Base-by-base conservation (phyloP, 164 flowering plant genomes). In the Annona cherimola region DNA sequence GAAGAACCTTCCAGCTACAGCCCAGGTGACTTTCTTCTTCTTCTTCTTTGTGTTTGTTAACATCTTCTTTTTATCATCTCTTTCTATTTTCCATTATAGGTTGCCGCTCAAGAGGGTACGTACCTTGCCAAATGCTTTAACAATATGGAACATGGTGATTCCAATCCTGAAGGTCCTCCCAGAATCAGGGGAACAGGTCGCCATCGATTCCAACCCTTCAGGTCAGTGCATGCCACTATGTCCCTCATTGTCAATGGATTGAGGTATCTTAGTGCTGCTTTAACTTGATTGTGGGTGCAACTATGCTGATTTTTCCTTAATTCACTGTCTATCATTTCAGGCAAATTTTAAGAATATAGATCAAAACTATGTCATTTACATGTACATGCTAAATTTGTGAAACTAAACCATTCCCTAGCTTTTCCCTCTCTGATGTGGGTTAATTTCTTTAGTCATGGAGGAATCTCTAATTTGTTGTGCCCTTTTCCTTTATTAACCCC, bases 1-100 rank as follows among this genome's bases (percentile, higher is more conserved):
- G 97, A 95, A 95, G 79, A 81, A 73, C 76, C 96, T 95, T 68
- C 99, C 99, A 3, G 97, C 98, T 44, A 94, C 99, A 42, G 99
- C 97, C 9, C 99, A 94, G 96, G 99, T 94, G 76, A 72, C 35
- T 79, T 41, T 75, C 69, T 67, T 66, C 18, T 9, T 65, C 44
- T 12, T 41, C 41, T 63, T 64, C 16, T 54, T 54, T 54, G 8
- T 7, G n/a, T 60, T 60, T 60, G 5, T 60, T 2, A 60, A 44
- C 12, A 40, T 41, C 67, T 64, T 64, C 44, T 26, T 26, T 26
- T 26, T 26, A 26, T 26, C 35, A 26, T 26, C 5, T 40, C 57
- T 12, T 64, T 64, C 67, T 64, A 44, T 4, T 41, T 35, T 64
- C 12, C 43, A 40, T 41, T 64, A 41, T 83, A 92, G 97, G 97